Conservation (phyloP, 352 stramenopile species). For the Phytopythium delawarense region DNA sequence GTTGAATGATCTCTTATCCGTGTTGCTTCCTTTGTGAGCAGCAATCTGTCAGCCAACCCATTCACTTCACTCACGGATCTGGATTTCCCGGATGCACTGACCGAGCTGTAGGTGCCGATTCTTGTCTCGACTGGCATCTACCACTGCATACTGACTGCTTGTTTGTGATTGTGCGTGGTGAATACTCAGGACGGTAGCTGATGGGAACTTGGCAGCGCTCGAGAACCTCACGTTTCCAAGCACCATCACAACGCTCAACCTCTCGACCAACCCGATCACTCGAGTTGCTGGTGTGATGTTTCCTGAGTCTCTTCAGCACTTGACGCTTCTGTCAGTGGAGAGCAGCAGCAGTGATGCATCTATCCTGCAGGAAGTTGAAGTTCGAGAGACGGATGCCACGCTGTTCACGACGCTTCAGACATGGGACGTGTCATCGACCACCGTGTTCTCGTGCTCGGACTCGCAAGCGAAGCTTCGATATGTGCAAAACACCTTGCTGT, state of each 20-base stretch:
- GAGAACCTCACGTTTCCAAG: slow-evolving; percentile 32
- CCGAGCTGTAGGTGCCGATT: slow-evolving; percentile 21
- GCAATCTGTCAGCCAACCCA: slow-evolving; percentile 34
- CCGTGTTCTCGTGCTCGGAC: slow-evolving; percentile 28
- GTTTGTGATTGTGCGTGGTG: not conserved
- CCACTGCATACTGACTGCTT: not conserved
- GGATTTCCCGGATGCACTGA: slow-evolving; percentile 18
- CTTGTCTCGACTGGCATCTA: not conserved
- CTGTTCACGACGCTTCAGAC: slow-evolving; percentile 22
- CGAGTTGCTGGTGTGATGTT: slow-evolving; percentile 31
- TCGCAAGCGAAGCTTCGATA: slow-evolving; percentile 22
- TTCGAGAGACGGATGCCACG: slow-evolving; percentile 28
- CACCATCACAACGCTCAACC: slow-evolving; percentile 22
- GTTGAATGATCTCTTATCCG: not conserved
- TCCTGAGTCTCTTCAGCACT: slow-evolving; percentile 19
- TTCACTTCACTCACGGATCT: slow-evolving; percentile 23
- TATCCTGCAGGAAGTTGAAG: slow-evolving; percentile 33
- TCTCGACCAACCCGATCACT: slow-evolving; percentile 33
- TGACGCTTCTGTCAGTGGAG: slow-evolving; percentile 13
- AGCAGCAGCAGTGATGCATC: slow-evolving; percentile 9
- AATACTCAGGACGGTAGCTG: slow-evolving; percentile 14
- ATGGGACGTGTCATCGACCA: slow-evolving; percentile 30
- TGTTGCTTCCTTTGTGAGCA: slow-evolving; percentile 4
- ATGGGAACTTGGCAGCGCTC: slow-evolving; percentile 19
- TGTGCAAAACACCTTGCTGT: slow-evolving; percentile 37